Base-by-base conservation (phyloP, 306 rosid genomes). In the Cyamopsis tetragonoloba region DNA sequence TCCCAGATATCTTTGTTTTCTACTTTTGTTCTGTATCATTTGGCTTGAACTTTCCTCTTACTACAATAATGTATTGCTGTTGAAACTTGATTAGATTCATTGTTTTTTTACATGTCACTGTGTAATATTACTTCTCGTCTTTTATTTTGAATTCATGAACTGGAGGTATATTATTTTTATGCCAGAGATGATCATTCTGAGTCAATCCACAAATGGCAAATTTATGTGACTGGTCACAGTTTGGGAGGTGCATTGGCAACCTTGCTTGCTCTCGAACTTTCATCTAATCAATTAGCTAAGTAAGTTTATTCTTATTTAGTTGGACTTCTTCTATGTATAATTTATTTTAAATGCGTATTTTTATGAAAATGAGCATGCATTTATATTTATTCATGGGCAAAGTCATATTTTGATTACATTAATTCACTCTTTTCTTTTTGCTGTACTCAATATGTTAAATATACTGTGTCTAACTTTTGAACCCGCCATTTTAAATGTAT, bases 211-310 rank as follows among this genome's bases (percentile, higher is more conserved):
- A 87, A 73, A 77, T 92, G 98, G 98, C 96, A 92, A 55, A 75
- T 89, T 77, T 92, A 84, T 77, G 75, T 89, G 49, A 92, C 98
- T 56, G 98, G 98, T 77, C 98, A 92, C 75, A 92, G 98, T 82
- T 84, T 89, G 79, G 98, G 98, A 32, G 98, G 98, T 61, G 98
- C 96, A 65, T 75, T 92, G 77, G 95, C 98, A 7, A 92, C 98
- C 74, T 86, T 92, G 85, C 93, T 89, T 46, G 91, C 96, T 42
- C 96, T 92, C 53, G 98, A 92, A 76, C 96, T 92, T 74, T 84
- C 96, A 28, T 86, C 96, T 35, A 89, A 88, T 66, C 96, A 89
- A 71, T 75, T 92, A 57, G 84, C 85, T 30, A 92, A 86, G 98
- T 92, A 77, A 80, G 96, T 69, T 80, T 18, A 60, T 68, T 75